Evolutionary conservation across 768 basidiomycete genomes (phyloP).

Genomic region (Gloeopeniophorella convolvens): DNA sequence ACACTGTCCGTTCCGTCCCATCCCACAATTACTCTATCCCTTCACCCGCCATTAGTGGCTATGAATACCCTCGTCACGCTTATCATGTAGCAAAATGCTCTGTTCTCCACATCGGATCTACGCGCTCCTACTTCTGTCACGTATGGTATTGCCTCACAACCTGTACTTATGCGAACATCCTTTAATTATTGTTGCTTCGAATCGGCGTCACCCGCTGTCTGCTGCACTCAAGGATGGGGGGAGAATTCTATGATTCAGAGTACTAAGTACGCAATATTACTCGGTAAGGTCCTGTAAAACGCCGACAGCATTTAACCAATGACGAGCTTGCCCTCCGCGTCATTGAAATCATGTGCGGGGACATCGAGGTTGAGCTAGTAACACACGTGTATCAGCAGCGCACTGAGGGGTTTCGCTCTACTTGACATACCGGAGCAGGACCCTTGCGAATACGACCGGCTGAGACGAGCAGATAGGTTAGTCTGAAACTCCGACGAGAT

Average conservation of each 20-base stretch:
- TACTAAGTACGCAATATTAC: neutral
- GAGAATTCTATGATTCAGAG: conserved; percentile 7
- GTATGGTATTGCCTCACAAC: neutral
- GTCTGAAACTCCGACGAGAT: conserved; percentile 11
- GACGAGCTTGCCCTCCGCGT: conserved; percentile 78
- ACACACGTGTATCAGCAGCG: conserved; percentile 12
- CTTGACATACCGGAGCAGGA: conserved; percentile 77
- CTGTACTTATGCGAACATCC: neutral
- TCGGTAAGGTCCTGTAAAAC: neutral
- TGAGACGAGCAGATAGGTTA: conserved; percentile 27
- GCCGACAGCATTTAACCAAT: conserved; percentile 53
- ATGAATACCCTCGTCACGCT: conserved; percentile 9
- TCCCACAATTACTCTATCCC: neutral
- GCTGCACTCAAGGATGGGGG: neutral
- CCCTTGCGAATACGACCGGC: conserved; percentile 95
- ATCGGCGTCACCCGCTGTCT: neutral
- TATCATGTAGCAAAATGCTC: conserved; percentile 10
- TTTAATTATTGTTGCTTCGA: neutral
- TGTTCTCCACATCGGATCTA: conserved; percentile 1
- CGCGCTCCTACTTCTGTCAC: conserved; percentile 7
- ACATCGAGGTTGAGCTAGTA: conserved; percentile 87
- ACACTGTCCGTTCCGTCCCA: too few relatives aligned
- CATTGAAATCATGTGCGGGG: conserved; percentile 82
- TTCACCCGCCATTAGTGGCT: conserved; percentile 2
- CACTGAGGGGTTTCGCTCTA: neutral